Base-by-base conservation (phyloP, 495 filamentous ascomycete species). In the Mycothermus thermophilus region DNA sequence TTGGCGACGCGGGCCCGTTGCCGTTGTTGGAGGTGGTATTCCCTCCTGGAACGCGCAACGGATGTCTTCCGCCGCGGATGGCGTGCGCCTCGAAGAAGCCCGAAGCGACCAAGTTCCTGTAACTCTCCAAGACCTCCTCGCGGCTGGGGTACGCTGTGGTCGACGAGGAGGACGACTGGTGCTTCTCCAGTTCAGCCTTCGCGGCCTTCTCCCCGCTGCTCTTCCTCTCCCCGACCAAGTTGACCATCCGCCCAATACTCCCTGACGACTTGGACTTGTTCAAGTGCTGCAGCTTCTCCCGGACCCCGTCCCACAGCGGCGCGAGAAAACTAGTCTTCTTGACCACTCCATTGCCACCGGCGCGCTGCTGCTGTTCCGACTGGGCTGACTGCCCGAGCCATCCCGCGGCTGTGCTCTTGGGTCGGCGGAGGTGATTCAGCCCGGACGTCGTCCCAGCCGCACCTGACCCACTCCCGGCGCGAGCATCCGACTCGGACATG, bases 71-170 rank as follows among this genome's bases (percentile, higher is more conserved):
- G 8, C 60, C 62, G 11, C 63, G 55, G 38, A 66, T 68, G 16
- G 60, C 63, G 36, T 68, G 63, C 14, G 55, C 40, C 21, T 55
- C 54, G 35, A 68, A 68, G 52, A 68, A 68, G 28, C 64, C 64
- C 8, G 55, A 55, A 1, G 57, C 55, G 35, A 66, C 42, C 12
- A 68, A 41, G 30, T 58, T 47, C 38, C 60, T 55, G 38, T 68
- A 68, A 23, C 51, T 64, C 35, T 57, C 52, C 42, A 63, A 27
- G 22, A 66, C 55, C 22, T 68, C 63, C 26, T 68, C 64, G 3
- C 56, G 44, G 3, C 54, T 52, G 13, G 63, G 63, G 26, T 63
- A 60, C 21, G 41, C 44, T 4, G 27, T 33, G 18, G 40, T 30
- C 18, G 44, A 24, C 16, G 37, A 16, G 23, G 37, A 12, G 18